Evolutionary conservation across 768 basidiomycete genomes (phyloP).

Genomic region (Tubosaeta sp.): DNA sequence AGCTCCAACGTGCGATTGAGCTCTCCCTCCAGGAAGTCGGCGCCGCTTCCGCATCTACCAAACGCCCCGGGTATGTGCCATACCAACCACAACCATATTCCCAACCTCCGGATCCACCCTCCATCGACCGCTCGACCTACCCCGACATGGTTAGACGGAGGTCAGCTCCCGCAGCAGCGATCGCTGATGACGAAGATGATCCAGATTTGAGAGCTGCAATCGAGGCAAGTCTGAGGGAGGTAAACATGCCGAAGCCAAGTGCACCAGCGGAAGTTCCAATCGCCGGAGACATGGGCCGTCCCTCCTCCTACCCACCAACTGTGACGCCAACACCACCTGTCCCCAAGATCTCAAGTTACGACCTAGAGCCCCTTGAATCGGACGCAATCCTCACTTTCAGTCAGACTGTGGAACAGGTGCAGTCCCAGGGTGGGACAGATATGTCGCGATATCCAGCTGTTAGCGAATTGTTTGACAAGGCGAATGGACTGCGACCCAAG

Average conservation of each 20-base stretch:
- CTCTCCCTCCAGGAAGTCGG: slow-evolving; percentile 80
- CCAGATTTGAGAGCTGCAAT: slow-evolving; percentile 91
- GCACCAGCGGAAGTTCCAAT: slow-evolving; percentile 64
- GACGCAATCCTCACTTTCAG: slow-evolving; percentile 89
- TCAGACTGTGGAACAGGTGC: slow-evolving; percentile 83
- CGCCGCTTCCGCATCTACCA: slow-evolving; percentile 38
- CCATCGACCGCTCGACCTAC: slow-evolving; percentile 51
- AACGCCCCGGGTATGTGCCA: slow-evolving; percentile 66
- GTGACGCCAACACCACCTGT: slow-evolving; percentile 34
- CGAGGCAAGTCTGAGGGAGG: slow-evolving; percentile 90
- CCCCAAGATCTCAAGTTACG: slow-evolving; percentile 67
- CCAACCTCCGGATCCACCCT: slow-evolving; percentile 64
- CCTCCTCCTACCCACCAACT: slow-evolving; percentile 44
- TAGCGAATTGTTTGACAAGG: slow-evolving; percentile 80
- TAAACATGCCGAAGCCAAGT: slow-evolving; percentile 70
- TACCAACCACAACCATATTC: slow-evolving; percentile 42
- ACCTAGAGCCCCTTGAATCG: slow-evolving; percentile 75
- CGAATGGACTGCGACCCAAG: slow-evolving; percentile 73
- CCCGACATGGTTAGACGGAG: slow-evolving; percentile 25
- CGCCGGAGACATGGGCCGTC: slow-evolving; percentile 45
- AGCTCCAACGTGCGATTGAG: slow-evolving; percentile 90
- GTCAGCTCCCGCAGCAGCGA: slow-evolving; percentile 20
- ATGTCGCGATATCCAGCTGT: slow-evolving; percentile 80
- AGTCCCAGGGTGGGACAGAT: slow-evolving; percentile 72
- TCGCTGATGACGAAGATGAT: slow-evolving; percentile 74